Evolutionary conservation across 345 rosid genomes (phyloP), one percentile per base, ranked within the genome.

Genomic region (Lagerstroemia speciosa): DNA sequence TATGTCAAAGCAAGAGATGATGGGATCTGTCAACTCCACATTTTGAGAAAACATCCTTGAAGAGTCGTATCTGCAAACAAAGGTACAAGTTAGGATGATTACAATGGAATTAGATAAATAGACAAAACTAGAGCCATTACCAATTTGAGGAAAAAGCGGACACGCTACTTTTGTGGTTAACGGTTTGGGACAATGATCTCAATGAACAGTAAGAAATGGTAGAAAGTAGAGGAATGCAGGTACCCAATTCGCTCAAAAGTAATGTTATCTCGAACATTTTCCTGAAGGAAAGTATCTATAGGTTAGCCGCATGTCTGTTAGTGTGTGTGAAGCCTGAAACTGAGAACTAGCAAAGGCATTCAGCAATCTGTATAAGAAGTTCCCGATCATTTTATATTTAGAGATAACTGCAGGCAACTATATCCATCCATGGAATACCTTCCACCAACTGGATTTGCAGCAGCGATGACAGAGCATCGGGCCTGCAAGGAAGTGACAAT

Each of bases 401-500:
- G 19, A 14, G 33, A 58, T 66, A 26, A 14, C 38, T 19, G 24
- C n/a, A 7, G 33, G 58, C 24, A 70, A 48, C 40, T 2, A 32
- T 64, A 53, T 27, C 52, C 26, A 61, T 9, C 19, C 63, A 10
- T 8, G 34, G 6, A 33, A 31, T 85, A 91, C 99, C 99, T 91
- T 84, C 99, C 99, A 57, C 95, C 96, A 69, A 88, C 61, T 27
- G 96, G 98, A 86, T 91, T 91, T 75, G 99, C 99, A 65, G 99
- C 98, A 24, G 96, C 96, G 78, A 94, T 89, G 55, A 94, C 98
- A 67, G 99, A 94, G 81, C 99, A 94, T 6, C 99, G 91, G 58
- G 99, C 99, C 81, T 94, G 99, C 40, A 94, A 96, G 77, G 99
- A 94, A 69, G 99, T 94, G 67, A 94, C 96, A 30, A 94, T 94